phyloP scores from a whole-genome alignment of 768 basidiomycete species.

The Tricholoma terreum region DNA sequence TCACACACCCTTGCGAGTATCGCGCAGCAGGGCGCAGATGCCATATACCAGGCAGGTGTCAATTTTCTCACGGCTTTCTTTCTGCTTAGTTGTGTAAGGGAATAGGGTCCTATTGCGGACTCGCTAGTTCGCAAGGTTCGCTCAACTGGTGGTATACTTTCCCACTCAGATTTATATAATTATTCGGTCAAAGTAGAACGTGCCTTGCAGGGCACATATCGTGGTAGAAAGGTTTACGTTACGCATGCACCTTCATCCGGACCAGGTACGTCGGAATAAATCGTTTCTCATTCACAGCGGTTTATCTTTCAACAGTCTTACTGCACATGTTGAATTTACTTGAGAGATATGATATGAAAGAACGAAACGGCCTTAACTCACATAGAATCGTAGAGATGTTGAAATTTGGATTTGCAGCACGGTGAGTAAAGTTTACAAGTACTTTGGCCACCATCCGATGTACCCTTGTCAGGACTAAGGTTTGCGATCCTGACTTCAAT shows the following conservation, averaged over 20 bases:
- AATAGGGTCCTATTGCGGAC: constrained; percentile 77
- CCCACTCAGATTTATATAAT: constrained; percentile 64
- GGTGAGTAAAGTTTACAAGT: constrained; percentile 27
- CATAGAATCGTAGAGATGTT: constrained; percentile 84
- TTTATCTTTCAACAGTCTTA: constrained; percentile 45
- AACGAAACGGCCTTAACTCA: constrained; percentile 57
- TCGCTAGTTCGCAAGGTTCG: constrained; percentile 69
- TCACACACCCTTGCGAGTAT: constrained; percentile 74
- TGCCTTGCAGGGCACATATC: constrained; percentile 78
- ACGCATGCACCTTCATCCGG: constrained; percentile 84
- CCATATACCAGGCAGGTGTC: constrained; percentile 69
- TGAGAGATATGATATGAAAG: constrained; percentile 63
- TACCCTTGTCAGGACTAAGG: constrained; percentile 55
- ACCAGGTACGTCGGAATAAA: constrained; percentile 40
- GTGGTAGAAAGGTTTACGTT: constrained; percentile 78
- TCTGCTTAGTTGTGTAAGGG: constrained; percentile 9
- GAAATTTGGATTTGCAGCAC: constrained; percentile 65
- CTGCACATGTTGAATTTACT: constrained; percentile 90
- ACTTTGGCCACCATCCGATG: background rate
- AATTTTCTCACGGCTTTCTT: constrained; percentile 9
- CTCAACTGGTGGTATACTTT: constrained; percentile 76
- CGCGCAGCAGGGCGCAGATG: constrained; percentile 72
- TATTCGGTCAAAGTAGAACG: constrained; percentile 68
- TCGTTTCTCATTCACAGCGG: background rate
- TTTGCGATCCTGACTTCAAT: constrained; percentile 76